Percentiles rank a stretch among this genome's conserved stretches.
These are phyloP conservation scores for Anthoceros angustus DNA, from an alignment of 225 moss, liverwort and hornwort genomes.

Conservation along the genomic window DNA sequence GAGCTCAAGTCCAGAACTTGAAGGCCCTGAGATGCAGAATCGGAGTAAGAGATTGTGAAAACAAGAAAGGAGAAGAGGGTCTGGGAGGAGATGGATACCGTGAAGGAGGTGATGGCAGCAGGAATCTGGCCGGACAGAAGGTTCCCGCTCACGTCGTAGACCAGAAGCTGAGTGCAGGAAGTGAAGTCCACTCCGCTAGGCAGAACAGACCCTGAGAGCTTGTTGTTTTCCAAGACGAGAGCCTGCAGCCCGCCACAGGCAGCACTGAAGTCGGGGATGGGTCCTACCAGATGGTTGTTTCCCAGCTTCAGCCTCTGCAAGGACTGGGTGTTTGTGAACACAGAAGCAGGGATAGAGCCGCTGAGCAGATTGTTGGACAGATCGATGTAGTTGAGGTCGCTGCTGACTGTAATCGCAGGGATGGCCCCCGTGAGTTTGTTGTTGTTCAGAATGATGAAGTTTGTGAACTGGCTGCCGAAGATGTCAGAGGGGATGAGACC, in stretches of 20 bases:
- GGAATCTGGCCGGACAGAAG: conserved; percentile 7
- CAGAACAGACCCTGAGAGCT: conserved; percentile 2
- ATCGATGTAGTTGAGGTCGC: conserved; percentile 9
- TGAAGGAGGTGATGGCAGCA: neutral
- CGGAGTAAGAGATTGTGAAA: neutral
- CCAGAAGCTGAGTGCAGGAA: conserved; percentile 5
- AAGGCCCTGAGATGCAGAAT: neutral
- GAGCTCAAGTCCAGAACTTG: conserved; percentile 13
- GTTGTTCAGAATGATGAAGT: conserved; percentile 8
- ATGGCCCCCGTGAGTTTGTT: conserved; percentile 14
- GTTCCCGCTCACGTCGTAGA: conserved; percentile 20
- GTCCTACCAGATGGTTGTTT: neutral
- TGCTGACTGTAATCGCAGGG: conserved; percentile 2
- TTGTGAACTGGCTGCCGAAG: conserved; percentile 5
- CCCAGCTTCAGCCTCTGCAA: neutral
- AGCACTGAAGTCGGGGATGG: neutral
- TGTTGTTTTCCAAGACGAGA: conserved; percentile 16
- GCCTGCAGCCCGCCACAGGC: conserved; percentile 4
- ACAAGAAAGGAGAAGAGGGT: neutral
- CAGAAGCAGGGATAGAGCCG: conserved; percentile 8
- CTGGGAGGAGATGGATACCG: neutral
- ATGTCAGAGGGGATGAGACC: conserved; percentile 8
- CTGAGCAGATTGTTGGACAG: conserved; percentile 12
- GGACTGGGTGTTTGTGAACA: conserved; percentile 5
- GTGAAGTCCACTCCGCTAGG: neutral